Conservation (phyloP, 495 filamentous ascomycete genomes). For the Astrothelium macrocarpum region DNA sequence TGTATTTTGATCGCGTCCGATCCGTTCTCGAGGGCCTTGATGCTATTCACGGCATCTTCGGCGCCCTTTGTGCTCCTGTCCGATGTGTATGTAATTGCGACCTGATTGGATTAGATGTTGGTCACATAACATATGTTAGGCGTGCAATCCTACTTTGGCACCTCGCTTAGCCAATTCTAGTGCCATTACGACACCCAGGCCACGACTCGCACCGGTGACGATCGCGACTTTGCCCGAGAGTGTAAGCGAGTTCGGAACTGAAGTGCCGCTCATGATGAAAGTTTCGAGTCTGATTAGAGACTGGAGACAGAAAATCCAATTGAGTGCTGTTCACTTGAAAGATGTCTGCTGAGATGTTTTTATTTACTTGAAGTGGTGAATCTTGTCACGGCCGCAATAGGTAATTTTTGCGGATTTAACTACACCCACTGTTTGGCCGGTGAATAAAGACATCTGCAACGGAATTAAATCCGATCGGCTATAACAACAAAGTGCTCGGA, state of each 20-base stretch:
- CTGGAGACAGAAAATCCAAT: not conserved
- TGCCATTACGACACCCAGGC: constrained; percentile 19
- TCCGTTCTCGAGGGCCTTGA: constrained; percentile 26
- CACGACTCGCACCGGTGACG: constrained; percentile 16
- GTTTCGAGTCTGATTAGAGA: not conserved
- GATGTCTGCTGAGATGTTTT: too few species aligned
- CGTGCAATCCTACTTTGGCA: constrained; percentile 15
- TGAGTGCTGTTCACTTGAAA: too few species aligned
- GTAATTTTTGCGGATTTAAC: not conserved
- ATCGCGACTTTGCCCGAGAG: constrained; percentile 13
- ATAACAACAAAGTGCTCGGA: too few species aligned
- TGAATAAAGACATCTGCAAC: too few species aligned
- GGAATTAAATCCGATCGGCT: too few species aligned
- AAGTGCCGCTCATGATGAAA: not conserved
- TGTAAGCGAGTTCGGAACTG: not conserved
- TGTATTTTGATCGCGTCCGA: constrained; percentile 31
- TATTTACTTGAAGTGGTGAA: too few species aligned
- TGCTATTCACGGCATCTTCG: constrained; percentile 28
- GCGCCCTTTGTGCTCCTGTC: constrained; percentile 28
- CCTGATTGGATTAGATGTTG: constrained; percentile 23
- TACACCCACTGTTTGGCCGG: not conserved
- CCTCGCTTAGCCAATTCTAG: constrained; percentile 17
- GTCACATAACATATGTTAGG: not conserved
- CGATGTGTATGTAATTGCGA: constrained; percentile 37
- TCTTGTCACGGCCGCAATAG: too few species aligned